phyloP scores from a whole-genome alignment of 371 early-diverging fungal genomes.

The Coemansia sp. region DNA sequence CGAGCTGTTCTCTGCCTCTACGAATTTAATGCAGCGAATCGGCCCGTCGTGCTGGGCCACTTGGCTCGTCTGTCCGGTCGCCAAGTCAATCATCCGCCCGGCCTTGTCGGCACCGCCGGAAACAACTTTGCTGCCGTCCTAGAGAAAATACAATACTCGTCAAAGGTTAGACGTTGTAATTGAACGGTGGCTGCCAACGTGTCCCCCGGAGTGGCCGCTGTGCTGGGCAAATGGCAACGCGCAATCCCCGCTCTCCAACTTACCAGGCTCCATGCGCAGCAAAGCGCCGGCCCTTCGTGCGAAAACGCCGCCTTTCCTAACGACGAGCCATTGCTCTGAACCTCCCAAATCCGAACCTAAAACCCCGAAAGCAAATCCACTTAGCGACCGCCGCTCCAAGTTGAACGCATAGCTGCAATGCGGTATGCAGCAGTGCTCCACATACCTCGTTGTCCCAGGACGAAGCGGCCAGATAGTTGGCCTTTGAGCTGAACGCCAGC shows the following conservation, averaged over 20 bases:
- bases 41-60: slow-evolving; percentile 83
- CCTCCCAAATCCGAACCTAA: slow-evolving; percentile 90
- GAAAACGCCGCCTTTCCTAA: slow-evolving; percentile 74
- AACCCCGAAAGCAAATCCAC: background rate
- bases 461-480: slow-evolving; percentile 80
- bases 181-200: no score
- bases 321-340: slow-evolving; percentile 71
- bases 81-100: slow-evolving; percentile 75
- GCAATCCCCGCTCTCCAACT: background rate
- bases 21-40: slow-evolving; percentile 71
- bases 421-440: no score
- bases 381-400: background rate
- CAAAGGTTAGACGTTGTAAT: background rate
- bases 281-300: slow-evolving; percentile 85
- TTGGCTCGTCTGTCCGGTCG: slow-evolving; percentile 73
- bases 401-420: background rate
- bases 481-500: slow-evolving; percentile 76
- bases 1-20: slow-evolving; percentile 60
- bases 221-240: no score
- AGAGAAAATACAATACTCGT: background rate
- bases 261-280: slow-evolving; percentile 87
- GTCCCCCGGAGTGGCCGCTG: no score
- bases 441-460: slow-evolving; percentile 93
- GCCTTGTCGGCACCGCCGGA: slow-evolving; percentile 89
- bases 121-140: slow-evolving; percentile 85